These are phyloP conservation scores for Myriosclerotinia curreyana DNA, from an alignment of 2,329 filamentous ascomycete genomes.

Conservation along the genomic window DNA sequence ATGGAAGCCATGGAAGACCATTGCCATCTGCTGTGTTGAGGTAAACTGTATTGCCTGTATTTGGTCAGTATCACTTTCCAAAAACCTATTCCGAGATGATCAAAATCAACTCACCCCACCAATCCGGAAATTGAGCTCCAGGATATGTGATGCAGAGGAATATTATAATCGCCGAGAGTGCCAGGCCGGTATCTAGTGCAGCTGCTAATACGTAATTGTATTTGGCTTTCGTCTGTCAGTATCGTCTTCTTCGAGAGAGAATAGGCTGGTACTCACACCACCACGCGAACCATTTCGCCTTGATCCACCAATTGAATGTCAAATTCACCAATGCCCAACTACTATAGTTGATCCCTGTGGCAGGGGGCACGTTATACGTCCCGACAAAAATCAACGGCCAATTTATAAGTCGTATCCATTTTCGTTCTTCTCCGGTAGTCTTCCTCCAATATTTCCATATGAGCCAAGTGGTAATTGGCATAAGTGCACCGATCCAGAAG, in stretches of 20 bases:
- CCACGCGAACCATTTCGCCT: slow-evolving; percentile 62
- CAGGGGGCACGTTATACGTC: slow-evolving; percentile 46
- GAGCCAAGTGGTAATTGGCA: slow-evolving; percentile 56
- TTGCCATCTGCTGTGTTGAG: slow-evolving; percentile 32
- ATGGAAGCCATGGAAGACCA: slow-evolving; percentile 21
- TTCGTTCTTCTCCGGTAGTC: slow-evolving; percentile 29
- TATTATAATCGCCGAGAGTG: slow-evolving; percentile 64
- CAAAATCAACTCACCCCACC: slow-evolving; percentile 66
- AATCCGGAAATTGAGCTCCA: slow-evolving; percentile 57
- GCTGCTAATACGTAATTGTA: slow-evolving; percentile 76
- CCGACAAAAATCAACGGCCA: slow-evolving; percentile 37
- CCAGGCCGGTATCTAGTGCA: slow-evolving; percentile 65
- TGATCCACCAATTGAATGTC: slow-evolving; percentile 67
- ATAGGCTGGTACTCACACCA: slow-evolving; percentile 61
- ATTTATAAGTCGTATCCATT: slow-evolving; percentile 39
- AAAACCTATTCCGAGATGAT: slow-evolving; percentile 43
- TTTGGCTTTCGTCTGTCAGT: slow-evolving; percentile 60
- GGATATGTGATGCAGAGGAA: slow-evolving; percentile 64
- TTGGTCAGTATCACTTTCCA: slow-evolving; percentile 44
- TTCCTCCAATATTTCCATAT: slow-evolving; percentile 42
- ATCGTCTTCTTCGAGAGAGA: slow-evolving; percentile 57
- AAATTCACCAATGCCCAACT: slow-evolving; percentile 69
- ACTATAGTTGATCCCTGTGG: slow-evolving; percentile 71
- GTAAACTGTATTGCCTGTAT: slow-evolving; percentile 47
- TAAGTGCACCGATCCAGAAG: slow-evolving; percentile 64